Evolutionary conservation across 371 early-diverging fungal genomes (phyloP).

Genomic region (Syncephalastrum contaminatum): DNA sequence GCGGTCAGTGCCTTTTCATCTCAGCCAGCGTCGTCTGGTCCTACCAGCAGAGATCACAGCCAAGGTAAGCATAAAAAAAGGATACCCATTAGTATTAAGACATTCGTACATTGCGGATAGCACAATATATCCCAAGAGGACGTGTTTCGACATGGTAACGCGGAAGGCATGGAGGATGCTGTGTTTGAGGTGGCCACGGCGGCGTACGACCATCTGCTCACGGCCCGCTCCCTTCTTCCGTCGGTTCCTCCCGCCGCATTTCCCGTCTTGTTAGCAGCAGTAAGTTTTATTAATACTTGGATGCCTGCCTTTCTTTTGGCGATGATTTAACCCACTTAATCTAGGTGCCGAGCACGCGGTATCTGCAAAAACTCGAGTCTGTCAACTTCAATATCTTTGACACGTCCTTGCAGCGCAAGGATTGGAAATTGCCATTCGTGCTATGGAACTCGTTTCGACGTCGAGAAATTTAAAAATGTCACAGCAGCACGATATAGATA

Average conservation of each 20-base stretch:
- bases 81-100: too few relatives aligned
- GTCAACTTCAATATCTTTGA: constrained; percentile 75
- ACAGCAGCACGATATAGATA: neutral
- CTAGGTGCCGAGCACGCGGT: constrained; percentile 59
- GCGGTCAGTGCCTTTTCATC: constrained; percentile 69
- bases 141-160: constrained; percentile 66
- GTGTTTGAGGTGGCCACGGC: constrained; percentile 80
- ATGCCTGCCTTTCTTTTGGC: neutral
- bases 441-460: constrained; percentile 52
- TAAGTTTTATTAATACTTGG: constrained; percentile 23
- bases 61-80: constrained; percentile 56
- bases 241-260: constrained; percentile 52
- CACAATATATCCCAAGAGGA: constrained; percentile 70
- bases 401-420: constrained; percentile 52
- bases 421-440: constrained; percentile 68
- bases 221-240: constrained; percentile 66
- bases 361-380: constrained; percentile 64
- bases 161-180: constrained; percentile 64
- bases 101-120: constrained; percentile 29
- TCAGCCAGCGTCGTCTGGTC: constrained; percentile 61
- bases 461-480: constrained; percentile 15
- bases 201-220: constrained; percentile 78
- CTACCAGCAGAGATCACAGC: constrained; percentile 77
- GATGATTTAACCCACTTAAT: neutral
- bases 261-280: constrained; percentile 68